These are phyloP conservation scores for Chlamydomonas sp. DNA, from an alignment of 139 green algal genomes.

Conservation along the genomic window DNA sequence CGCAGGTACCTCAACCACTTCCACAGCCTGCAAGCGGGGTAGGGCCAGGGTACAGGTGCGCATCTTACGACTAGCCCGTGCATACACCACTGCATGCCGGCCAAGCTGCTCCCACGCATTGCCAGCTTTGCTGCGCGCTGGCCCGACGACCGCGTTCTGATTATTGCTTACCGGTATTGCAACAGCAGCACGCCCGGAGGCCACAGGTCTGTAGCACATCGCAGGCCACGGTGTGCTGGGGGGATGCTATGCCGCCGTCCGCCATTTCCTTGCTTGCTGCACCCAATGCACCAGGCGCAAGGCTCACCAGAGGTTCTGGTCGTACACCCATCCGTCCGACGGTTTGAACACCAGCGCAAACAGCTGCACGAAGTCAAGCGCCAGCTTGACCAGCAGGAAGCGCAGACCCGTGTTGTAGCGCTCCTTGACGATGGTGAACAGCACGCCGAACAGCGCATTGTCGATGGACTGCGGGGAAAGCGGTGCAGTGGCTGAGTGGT, in stretches of 20 bases:
- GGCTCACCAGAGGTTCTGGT: slow-evolving; percentile 25
- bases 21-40: slow-evolving; percentile 15
- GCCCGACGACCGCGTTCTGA: no score
- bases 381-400: slow-evolving; percentile 7
- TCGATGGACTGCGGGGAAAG: not conserved
- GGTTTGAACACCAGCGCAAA: slow-evolving; percentile 30
- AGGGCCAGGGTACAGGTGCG: no score
- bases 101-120: no score
- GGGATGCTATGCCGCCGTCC: not conserved
- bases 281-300: not conserved
- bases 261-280: no score
- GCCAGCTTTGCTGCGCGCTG: no score
- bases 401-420: slow-evolving; percentile 22
- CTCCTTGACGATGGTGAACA: slow-evolving; percentile 41
- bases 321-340: slow-evolving; percentile 5
- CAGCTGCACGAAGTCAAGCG: slow-evolving; percentile 25
- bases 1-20: slow-evolving; percentile 6
- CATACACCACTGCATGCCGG: no score
- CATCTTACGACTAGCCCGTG: no score
- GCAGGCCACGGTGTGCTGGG: no score
- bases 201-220: no score
- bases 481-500: not conserved
- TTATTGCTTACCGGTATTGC: no score
- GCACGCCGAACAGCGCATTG: slow-evolving; percentile 9
- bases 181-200: no score